A percentile compares a stretch with the other conserved stretches of the same genome.
phyloP scores from a whole-genome alignment of 2,329 filamentous ascomycete genomes.

The Paecilomyces sp. region DNA sequence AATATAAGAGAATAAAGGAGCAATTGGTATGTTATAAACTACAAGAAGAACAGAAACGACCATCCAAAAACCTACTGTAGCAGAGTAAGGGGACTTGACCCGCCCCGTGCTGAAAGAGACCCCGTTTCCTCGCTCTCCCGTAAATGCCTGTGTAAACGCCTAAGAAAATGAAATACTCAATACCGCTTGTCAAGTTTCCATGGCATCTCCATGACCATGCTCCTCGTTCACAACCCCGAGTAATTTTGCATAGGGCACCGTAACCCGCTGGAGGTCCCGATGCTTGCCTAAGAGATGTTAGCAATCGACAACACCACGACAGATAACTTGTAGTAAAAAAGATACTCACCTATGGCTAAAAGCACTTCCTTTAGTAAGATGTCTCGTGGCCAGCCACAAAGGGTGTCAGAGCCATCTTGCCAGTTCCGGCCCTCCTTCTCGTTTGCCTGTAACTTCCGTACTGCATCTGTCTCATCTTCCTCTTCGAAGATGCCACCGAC shows the following conservation, averaged over 20 bases:
- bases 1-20: not conserved
- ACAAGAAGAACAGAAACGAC: not conserved
- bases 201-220: slow-evolving; percentile 24
- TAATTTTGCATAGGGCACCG: slow-evolving; percentile 88
- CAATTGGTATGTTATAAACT: not conserved
- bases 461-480: slow-evolving; percentile 45
- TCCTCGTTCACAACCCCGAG: slow-evolving; percentile 49
- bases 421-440: slow-evolving; percentile 38
- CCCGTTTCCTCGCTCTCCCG: not conserved
- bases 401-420: slow-evolving; percentile 51
- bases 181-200: slow-evolving; percentile 22
- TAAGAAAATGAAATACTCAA: not conserved
- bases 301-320: slow-evolving; percentile 3
- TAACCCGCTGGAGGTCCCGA: slow-evolving; percentile 84
- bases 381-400: slow-evolving; percentile 87
- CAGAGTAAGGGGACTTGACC: not conserved
- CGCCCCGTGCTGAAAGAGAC: not conserved
- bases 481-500: slow-evolving; percentile 61
- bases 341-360: slow-evolving; percentile 73
- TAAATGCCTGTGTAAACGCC: slow-evolving; percentile 12
- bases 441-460: slow-evolving; percentile 17
- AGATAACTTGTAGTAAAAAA: slow-evolving; percentile 2
- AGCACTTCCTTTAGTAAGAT: slow-evolving; percentile 87
- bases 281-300: slow-evolving; percentile 68
- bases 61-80: slow-evolving; percentile 1